Evolutionary conservation across 2,329 filamentous ascomycete species (phyloP).

Genomic region (Microcyclospora tardicrescens): DNA sequence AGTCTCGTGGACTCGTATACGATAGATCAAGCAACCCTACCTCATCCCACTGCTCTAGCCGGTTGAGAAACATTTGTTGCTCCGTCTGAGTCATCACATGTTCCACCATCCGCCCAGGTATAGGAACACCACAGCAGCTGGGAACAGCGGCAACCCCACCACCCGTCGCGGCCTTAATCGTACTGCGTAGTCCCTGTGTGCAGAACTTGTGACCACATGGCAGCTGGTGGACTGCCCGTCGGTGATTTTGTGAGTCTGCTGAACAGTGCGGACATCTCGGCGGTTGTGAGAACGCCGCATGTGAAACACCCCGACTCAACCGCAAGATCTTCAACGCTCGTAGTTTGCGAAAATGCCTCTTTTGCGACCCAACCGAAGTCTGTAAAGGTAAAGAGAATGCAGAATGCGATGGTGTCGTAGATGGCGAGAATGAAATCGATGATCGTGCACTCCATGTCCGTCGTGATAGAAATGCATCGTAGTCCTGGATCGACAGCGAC

Average conservation of each 20-base stretch:
- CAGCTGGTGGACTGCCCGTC: conserved; percentile 19
- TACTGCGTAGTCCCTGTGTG: conserved; percentile 18
- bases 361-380: conserved; percentile 16
- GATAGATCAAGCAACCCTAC: conserved; percentile 10
- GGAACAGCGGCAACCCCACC: conserved; percentile 23
- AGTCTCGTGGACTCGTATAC: conserved; percentile 4
- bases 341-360: conserved; percentile 21
- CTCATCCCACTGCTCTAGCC: conserved; percentile 21
- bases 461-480: conserved; percentile 21
- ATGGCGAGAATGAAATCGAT: conserved; percentile 19
- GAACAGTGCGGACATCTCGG: conserved; percentile 23
- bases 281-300: conserved; percentile 7
- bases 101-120: conserved; percentile 28
- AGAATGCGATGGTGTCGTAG: conserved; percentile 18
- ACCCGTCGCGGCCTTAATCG: conserved; percentile 23
- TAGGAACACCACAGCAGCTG: conserved; percentile 28
- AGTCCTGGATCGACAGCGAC: conserved; percentile 22
- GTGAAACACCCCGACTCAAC: conserved; percentile 16
- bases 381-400: conserved; percentile 20
- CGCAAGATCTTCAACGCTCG: conserved; percentile 21
- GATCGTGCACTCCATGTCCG: conserved; percentile 13
- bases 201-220: conserved; percentile 24
- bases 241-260: conserved; percentile 12
- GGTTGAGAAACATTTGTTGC: conserved; percentile 21
- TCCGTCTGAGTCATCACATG: conserved; percentile 27